Base-by-base conservation (phyloP, 176 grass and related monocot genomes). In the Poa annua region DNA sequence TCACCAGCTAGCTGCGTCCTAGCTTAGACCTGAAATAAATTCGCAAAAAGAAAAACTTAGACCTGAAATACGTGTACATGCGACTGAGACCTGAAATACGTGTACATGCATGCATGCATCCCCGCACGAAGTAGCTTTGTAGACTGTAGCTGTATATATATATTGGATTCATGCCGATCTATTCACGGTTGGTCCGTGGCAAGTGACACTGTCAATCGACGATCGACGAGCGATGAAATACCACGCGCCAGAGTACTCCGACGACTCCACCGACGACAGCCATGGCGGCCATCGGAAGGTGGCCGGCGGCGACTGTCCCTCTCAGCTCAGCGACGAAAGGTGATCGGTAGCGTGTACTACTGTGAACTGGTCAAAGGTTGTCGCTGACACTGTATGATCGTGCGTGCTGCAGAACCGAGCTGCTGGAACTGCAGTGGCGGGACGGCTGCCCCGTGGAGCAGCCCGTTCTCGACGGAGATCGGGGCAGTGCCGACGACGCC, bases 371-470 rank as follows among this genome's bases (percentile, higher is more conserved):
- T n/a, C 36, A 42, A 3, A 10, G 9, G n/a, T 24, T 29, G 0
- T 45, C 6, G 21, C 33, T 52, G 2, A 13, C 29, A 36, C 4
- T n/a, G 0, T 14, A 20, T 53, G 26, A 13, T 71, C 34, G 67
- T 14, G 33, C 21, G 33, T 41, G 52, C 34, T 53, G 2, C 71
- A 77, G 75, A 25, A 41, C 75, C 13, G 75, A 77, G 75, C 34
- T 60, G n/a, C 9, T 77, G 35, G 75, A 77, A 53, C 35, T 77
- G 75, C 54, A 42, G 53, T 77, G 75, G 75, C 53, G 35, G 13
- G 75, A 77, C n/a, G 75, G 75, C 35, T 77, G 54, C 75, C 75
- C 75, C 35, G 75, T 77, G 53, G 34, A 42, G 75, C 34, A 60
- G 75, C 54, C 75, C n/a, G 35, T 77, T 42, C 75, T 60, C 1